Base-by-base conservation (phyloP, 2,329 filamentous ascomycete species). In the Mycosphaerelloides madeirae region DNA sequence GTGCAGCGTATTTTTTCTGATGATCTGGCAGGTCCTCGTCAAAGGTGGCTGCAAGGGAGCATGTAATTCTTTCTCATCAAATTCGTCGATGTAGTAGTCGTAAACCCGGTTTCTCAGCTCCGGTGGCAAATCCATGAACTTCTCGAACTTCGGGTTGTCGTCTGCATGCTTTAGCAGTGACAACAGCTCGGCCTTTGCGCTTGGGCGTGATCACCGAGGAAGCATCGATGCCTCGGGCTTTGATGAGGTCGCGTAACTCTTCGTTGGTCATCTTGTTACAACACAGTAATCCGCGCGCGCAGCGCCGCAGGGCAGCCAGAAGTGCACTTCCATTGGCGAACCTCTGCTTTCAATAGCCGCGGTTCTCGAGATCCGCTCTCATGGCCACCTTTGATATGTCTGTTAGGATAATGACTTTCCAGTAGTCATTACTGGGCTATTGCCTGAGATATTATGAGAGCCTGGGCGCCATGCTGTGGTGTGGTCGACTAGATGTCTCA, bases 11-110 rank as follows among this genome's bases (percentile, higher is more conserved):
- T 53, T 49, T 16, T 19, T 8, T 7, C 53, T 35, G 3, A 54
- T 9, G 1, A 32, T n/a, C 3, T 18, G 15, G 20, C 40, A 48
- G n/a, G 35, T 29, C 14, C 14, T 11, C 2, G 49, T 34, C 13
- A 56, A 31, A 3, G 49, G 47, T 7, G 52, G 53, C 20, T 50
- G 44, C 11, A 15, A 43, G 1, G 52, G 52, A 0, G 42, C 44
- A n/a, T 43, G 22, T 6, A 25, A 9, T 9, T 25, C 22, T 5
- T 6, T 9, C 5, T 25, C 22, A 25, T 5, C 22, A 12, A 32
- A 32, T 6, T 32, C 31, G 31, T 14, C 13, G 15, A 32, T 6
- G 31, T 32, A 16, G 31, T 6, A n/a, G 13, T 32, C 31, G 13
- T 32, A 32, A 12, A 32, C 13, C 5, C 31, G 31, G 13, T 14